phyloP scores from a whole-genome alignment of 768 basidiomycete species.

The Amanita rimosa region DNA sequence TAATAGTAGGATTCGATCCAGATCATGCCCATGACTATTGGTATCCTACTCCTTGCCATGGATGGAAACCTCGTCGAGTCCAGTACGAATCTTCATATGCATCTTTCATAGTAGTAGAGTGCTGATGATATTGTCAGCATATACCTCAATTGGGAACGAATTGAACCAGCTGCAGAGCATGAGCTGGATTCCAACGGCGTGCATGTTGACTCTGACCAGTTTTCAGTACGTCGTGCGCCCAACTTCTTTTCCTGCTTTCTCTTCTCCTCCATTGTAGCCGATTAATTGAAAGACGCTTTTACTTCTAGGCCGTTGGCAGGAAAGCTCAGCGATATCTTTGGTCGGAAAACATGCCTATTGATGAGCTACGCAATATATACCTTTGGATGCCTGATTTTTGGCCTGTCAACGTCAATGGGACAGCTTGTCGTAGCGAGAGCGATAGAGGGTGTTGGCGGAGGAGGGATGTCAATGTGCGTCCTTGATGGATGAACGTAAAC shows the following conservation, averaged over 20 bases:
- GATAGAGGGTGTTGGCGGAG: slow-evolving; percentile 49
- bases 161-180: slow-evolving; percentile 52
- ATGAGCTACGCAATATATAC: slow-evolving; percentile 45
- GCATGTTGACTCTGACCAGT: slow-evolving; percentile 48
- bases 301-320: slow-evolving; percentile 51
- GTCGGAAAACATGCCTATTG: slow-evolving; percentile 44
- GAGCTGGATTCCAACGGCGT: slow-evolving; percentile 57
- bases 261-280: too few species aligned
- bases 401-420: slow-evolving; percentile 40
- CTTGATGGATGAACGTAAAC: neutral
- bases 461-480: slow-evolving; percentile 51
- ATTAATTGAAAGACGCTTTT: neutral
- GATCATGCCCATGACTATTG: slow-evolving; percentile 37
- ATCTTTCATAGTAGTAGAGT: neutral
- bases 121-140: too few species aligned
- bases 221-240: slow-evolving; percentile 57
- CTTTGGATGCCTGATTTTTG: slow-evolving; percentile 41
- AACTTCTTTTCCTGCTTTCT: too few species aligned
- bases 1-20: slow-evolving; percentile 10
- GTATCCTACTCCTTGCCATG: slow-evolving; percentile 36
- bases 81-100: slow-evolving; percentile 20
- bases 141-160: slow-evolving; percentile 46
- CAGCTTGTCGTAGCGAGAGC: slow-evolving; percentile 42
- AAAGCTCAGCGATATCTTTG: slow-evolving; percentile 57
- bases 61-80: slow-evolving; percentile 40